Conservation (phyloP, 225 moss, liverwort and hornwort species). For the Ulota crispa region DNA sequence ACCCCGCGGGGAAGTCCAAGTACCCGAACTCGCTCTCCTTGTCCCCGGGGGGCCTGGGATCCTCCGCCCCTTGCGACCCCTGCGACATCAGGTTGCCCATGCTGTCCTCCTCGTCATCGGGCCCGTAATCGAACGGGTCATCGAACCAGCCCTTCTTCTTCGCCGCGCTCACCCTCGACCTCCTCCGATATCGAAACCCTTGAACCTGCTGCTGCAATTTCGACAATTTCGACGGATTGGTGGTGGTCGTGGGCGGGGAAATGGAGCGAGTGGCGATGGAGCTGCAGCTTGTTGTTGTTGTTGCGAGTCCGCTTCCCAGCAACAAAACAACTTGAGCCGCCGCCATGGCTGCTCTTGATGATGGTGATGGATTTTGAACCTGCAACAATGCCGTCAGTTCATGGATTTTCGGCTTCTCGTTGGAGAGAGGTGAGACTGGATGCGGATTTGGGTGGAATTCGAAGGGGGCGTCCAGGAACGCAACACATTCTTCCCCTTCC, state of each 20-base stretch:
- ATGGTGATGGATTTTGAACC: too few relatives aligned
- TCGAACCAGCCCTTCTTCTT: slow-evolving; percentile 61
- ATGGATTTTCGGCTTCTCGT: neutral
- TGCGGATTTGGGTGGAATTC: neutral
- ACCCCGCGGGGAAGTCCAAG: slow-evolving; percentile 73
- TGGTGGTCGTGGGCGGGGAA: neutral
- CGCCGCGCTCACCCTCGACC: slow-evolving; percentile 1
- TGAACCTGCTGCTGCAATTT: slow-evolving; percentile 6
- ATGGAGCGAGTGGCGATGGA: neutral
- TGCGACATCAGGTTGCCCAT: slow-evolving; percentile 64
- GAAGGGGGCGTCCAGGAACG: slow-evolving; percentile 25
- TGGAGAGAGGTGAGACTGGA: neutral
- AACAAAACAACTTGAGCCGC: slow-evolving; percentile 31
- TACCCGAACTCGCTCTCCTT: slow-evolving; percentile 45
- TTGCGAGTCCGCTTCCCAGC: slow-evolving; percentile 26
- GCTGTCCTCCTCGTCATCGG: slow-evolving; percentile 65
- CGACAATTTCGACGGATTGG: slow-evolving; percentile 40
- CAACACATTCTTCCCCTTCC: neutral
- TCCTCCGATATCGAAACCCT: neutral
- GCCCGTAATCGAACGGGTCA: slow-evolving; percentile 70
- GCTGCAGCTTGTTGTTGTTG: slow-evolving; percentile 8
- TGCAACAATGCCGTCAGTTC: neutral
- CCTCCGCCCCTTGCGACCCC: slow-evolving; percentile 60
- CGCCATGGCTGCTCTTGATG: slow-evolving; percentile 32
- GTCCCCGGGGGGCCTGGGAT: slow-evolving; percentile 44